Evolutionary conservation across 1,139 yeast genomes (phyloP).

Genomic region (Geotrichum restrictum): DNA sequence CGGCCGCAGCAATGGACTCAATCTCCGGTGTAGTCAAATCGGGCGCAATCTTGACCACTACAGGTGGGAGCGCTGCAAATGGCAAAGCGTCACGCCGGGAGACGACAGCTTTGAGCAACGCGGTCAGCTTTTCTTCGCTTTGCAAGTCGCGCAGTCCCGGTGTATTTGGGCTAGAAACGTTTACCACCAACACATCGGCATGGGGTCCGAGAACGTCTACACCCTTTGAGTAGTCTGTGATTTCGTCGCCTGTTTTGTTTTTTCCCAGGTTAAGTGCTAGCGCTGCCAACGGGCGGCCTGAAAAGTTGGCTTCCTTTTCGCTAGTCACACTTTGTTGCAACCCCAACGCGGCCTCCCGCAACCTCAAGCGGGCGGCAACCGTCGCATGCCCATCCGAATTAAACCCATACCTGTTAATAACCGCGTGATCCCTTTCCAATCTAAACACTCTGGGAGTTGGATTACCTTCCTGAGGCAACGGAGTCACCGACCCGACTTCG

Average conservation of each 20-base stretch:
- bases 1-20: conserved; percentile 76
- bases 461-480: conserved; percentile 90
- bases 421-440: conserved; percentile 79
- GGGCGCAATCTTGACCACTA: conserved; percentile 89
- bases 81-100: conserved; percentile 38
- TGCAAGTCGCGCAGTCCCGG: conserved; percentile 91
- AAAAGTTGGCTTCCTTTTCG: conserved; percentile 49
- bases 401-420: conserved; percentile 90
- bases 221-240: conserved; percentile 79
- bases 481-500: conserved; percentile 91
- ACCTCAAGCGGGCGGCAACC: conserved; percentile 61
- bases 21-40: conserved; percentile 81
- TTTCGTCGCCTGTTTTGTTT: conserved; percentile 86
- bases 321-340: conserved; percentile 18
- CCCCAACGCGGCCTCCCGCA: conserved; percentile 41
- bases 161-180: conserved; percentile 95
- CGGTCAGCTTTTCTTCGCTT: conserved; percentile 65
- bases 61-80: conserved; percentile 46
- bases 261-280: conserved; percentile 86
- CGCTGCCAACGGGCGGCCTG: conserved; percentile 61
- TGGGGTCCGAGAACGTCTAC: conserved; percentile 73
- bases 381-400: conserved; percentile 83
- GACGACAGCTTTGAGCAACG: conserved; percentile 53
- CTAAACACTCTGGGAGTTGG: conserved; percentile 88
- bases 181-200: conserved; percentile 85